These are phyloP conservation scores for Marasmius fiardii DNA, from an alignment of 1,284 basidiomycete species.

Conservation along the genomic window DNA sequence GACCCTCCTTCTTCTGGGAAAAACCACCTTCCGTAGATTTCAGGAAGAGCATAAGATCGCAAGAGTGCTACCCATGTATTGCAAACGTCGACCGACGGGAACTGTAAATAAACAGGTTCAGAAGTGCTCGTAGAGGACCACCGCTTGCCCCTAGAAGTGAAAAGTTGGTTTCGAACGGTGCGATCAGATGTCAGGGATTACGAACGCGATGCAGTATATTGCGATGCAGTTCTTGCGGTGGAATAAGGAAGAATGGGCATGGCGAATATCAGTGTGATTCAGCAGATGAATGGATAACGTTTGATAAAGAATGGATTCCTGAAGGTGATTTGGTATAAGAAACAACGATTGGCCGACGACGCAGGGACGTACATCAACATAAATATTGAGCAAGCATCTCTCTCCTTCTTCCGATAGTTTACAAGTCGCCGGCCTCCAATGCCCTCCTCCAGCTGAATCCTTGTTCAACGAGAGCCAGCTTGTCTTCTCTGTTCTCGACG, in stretches of 20 bases:
- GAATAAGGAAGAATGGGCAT: constrained; percentile 67
- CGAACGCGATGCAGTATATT: constrained; percentile 60
- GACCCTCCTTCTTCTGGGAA: constrained; percentile 64
- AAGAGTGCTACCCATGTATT: constrained; percentile 73
- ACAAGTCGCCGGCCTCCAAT: constrained; percentile 71
- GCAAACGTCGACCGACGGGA: constrained; percentile 54
- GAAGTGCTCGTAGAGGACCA: constrained; percentile 50
- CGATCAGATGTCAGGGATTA: constrained; percentile 3
- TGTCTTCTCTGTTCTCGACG: constrained; percentile 51
- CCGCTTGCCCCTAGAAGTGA: constrained; percentile 47
- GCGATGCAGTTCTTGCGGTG: constrained; percentile 67
- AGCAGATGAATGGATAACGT: constrained; percentile 69
- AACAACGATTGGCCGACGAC: constrained; percentile 8
- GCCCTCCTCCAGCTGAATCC: constrained; percentile 44
- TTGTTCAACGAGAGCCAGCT: constrained; percentile 67
- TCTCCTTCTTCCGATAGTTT: constrained; percentile 65
- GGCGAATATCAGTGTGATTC: constrained; percentile 71
- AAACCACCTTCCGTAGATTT: constrained; percentile 65
- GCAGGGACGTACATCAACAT: constrained; percentile 56
- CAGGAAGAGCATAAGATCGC: constrained; percentile 72
- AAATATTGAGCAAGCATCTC: constrained; percentile 64
- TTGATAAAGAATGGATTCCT: constrained; percentile 71
- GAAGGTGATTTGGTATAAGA: constrained; percentile 13
- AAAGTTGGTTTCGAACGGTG: not conserved
- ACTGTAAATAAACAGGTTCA: constrained; percentile 72